Conservation (phyloP, 257 asterid species). For the Penstemon davidsonii region DNA sequence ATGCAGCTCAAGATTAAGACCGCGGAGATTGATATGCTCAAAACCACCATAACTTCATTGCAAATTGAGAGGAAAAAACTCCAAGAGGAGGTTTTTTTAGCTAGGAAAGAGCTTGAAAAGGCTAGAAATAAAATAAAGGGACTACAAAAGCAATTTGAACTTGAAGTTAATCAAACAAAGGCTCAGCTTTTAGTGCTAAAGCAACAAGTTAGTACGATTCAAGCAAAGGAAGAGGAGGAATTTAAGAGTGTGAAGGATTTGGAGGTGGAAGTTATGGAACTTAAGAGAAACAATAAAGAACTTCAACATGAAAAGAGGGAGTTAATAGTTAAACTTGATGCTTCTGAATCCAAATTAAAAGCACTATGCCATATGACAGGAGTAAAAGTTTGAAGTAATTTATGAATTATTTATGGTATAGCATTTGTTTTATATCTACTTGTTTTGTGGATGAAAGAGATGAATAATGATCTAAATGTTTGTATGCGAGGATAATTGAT, state of each 20-base stretch:
- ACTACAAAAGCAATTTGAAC: constrained; percentile 82
- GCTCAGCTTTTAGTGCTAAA: constrained; percentile 83
- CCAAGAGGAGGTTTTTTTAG: constrained; percentile 70
- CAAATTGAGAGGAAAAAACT: constrained; percentile 91
- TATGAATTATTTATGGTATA: too few relatives aligned
- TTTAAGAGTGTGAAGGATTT: constrained; percentile 68
- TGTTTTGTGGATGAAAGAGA: background rate
- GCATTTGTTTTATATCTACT: background rate
- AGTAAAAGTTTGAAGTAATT: constrained; percentile 40
- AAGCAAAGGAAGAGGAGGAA: constrained; percentile 77
- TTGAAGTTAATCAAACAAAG: constrained; percentile 87
- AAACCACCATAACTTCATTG: constrained; percentile 69
- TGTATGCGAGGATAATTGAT: too few relatives aligned
- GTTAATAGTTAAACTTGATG: constrained; percentile 63
- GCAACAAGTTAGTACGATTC: constrained; percentile 87
- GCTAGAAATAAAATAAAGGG: constrained; percentile 80
- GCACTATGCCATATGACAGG: constrained; percentile 81
- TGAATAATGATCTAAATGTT: background rate
- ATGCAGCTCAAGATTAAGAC: constrained; percentile 85
- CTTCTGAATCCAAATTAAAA: constrained; percentile 68
- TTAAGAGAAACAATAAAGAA: constrained; percentile 87
- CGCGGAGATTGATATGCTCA: constrained; percentile 85
- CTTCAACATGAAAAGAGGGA: constrained; percentile 95
- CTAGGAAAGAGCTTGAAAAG: constrained; percentile 68
- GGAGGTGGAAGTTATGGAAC: constrained; percentile 89